Evolutionary conservation across 345 rosid genomes (phyloP).

Genomic region (Carallia brachiata): DNA sequence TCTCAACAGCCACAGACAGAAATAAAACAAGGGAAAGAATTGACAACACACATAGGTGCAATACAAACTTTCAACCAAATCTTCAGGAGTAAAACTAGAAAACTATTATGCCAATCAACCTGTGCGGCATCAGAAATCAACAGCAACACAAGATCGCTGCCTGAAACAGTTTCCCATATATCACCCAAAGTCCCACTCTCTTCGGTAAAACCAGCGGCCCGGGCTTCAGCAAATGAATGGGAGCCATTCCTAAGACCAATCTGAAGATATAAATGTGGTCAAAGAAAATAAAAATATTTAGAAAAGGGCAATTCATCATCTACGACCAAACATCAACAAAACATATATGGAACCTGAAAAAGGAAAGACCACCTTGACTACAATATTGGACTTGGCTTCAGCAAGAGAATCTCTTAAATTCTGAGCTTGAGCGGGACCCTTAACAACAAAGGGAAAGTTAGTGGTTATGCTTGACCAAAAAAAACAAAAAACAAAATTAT

Average conservation of each 20-base stretch:
- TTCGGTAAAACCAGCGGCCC: slow-evolving; percentile 81
- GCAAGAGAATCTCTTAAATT: slow-evolving; percentile 62
- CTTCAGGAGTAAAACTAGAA: not conserved
- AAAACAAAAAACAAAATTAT: not conserved
- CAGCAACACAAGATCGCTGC: slow-evolving; percentile 83
- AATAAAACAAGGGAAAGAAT: too few species aligned
- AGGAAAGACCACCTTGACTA: slow-evolving; percentile 45
- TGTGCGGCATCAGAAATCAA: slow-evolving; percentile 96
- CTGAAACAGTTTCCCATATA: slow-evolving; percentile 81
- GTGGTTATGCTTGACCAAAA: too few species aligned
- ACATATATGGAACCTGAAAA: not conserved
- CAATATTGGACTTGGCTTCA: slow-evolving; percentile 46
- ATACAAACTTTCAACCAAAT: not conserved
- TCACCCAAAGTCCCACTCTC: slow-evolving; percentile 86
- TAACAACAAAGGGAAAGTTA: not conserved
- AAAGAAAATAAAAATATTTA: not conserved
- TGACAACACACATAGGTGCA: too few species aligned
- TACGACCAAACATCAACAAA: slow-evolving; percentile 2
- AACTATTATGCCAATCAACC: slow-evolving; percentile 31
- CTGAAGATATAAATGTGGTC: slow-evolving; percentile 28
- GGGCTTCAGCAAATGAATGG: slow-evolving; percentile 83
- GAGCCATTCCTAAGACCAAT: slow-evolving; percentile 91
- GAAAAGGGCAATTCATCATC: not conserved
- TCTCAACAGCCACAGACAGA: too few species aligned
- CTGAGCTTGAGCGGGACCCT: slow-evolving; percentile 99